Conservation (phyloP, 371 early-diverging fungal genomes). For the Choanephora cucurbitarum region DNA sequence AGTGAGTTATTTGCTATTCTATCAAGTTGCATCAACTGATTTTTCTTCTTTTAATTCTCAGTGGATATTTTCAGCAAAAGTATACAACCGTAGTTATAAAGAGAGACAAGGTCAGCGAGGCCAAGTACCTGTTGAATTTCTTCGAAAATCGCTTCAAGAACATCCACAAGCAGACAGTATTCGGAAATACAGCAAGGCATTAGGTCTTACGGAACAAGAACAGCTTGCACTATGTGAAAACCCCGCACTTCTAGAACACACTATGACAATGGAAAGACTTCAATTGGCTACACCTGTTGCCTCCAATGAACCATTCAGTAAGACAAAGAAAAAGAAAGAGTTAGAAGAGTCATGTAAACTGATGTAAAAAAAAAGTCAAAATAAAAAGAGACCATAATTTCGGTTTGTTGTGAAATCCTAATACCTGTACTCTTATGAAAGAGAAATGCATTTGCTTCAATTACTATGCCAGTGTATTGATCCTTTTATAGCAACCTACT, state of each 20-base stretch:
- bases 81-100: constrained; percentile 19
- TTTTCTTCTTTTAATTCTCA: not conserved
- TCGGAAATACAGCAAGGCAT: constrained; percentile 34
- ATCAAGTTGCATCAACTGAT: too few relatives aligned
- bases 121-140: constrained; percentile 9
- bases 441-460: too few relatives aligned
- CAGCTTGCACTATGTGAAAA: constrained; percentile 37
- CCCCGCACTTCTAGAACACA: constrained; percentile 35
- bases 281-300: not conserved
- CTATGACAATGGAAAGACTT: constrained; percentile 25
- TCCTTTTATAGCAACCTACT: too few relatives aligned
- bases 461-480: too few relatives aligned
- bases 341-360: constrained; percentile 17
- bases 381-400: too few relatives aligned
- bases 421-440: too few relatives aligned
- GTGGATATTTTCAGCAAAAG: constrained; percentile 29
- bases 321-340: constrained; percentile 1
- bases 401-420: too few relatives aligned
- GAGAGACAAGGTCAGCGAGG: constrained; percentile 8
- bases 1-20: constrained; percentile 26
- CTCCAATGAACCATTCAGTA: not conserved
- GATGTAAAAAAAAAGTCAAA: not conserved
- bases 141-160: constrained; percentile 15
- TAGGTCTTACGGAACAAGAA: constrained; percentile 38
- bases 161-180: constrained; percentile 43